These are phyloP conservation scores for Astragalus glycyphyllos DNA, from an alignment of 306 rosid genomes.

Conservation along the genomic window DNA sequence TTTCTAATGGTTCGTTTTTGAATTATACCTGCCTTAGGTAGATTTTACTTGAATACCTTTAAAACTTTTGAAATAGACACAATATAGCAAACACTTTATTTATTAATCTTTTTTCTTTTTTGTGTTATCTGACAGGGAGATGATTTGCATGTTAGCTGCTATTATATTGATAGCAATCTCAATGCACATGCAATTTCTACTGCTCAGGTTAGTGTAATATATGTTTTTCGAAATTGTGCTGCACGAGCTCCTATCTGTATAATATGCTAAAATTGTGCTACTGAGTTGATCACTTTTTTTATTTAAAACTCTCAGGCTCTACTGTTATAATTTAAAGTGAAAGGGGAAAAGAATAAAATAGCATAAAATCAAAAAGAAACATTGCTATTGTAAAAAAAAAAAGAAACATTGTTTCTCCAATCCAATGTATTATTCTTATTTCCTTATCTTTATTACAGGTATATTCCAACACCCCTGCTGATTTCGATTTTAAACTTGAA, in stretches of 20 bases:
- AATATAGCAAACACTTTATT: not conserved
- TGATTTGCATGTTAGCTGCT: slow-evolving; percentile 82
- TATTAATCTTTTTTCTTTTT: slow-evolving; percentile 22
- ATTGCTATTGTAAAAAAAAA: too few species aligned
- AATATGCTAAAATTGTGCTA: not conserved
- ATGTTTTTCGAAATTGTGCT: slow-evolving; percentile 18
- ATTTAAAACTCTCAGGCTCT: slow-evolving; percentile 4
- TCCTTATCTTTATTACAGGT: slow-evolving; percentile 52
- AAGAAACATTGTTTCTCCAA: slow-evolving; percentile 4
- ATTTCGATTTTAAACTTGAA: slow-evolving; percentile 95
- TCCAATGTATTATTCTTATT: slow-evolving; percentile 37
- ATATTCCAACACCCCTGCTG: slow-evolving; percentile 95
- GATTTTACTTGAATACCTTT: not conserved
- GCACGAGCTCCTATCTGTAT: not conserved
- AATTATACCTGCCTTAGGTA: not conserved
- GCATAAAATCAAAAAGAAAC: not conserved
- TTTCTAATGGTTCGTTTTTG: not conserved
- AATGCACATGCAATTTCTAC: slow-evolving; percentile 87
- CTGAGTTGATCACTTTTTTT: slow-evolving; percentile 36
- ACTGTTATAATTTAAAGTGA: slow-evolving; percentile 13
- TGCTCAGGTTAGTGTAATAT: slow-evolving; percentile 72
- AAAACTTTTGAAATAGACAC: not conserved
- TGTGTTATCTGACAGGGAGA: slow-evolving; percentile 68
- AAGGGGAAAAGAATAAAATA: slow-evolving; percentile 17
- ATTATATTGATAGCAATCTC: slow-evolving; percentile 74